phyloP scores from a whole-genome alignment of 2,329 filamentous ascomycete genomes.

The Fusarium goolgardi region DNA sequence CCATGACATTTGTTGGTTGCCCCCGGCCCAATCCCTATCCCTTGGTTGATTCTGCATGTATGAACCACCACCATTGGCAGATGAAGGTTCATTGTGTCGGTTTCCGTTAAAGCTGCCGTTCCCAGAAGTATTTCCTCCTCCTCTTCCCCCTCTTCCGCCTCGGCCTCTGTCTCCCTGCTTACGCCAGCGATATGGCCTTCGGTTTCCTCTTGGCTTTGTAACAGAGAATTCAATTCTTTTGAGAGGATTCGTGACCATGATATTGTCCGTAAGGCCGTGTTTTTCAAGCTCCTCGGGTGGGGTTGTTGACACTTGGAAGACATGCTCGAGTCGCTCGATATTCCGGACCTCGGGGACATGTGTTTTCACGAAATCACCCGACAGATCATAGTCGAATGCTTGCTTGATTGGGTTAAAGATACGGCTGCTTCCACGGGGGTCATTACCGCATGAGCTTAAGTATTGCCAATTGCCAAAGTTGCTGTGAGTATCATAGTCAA shows the following conservation, averaged over 20 bases:
- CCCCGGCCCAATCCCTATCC: neutral
- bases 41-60: neutral
- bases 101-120: slow-evolving; percentile 11
- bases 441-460: no score
- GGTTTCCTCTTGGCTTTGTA: slow-evolving; percentile 58
- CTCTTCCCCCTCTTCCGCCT: slow-evolving; percentile 32
- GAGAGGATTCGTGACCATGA: slow-evolving; percentile 75
- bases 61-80: neutral
- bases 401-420: no score
- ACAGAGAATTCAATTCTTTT: slow-evolving; percentile 73
- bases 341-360: no score
- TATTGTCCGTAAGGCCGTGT: slow-evolving; percentile 65
- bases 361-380: no score
- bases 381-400: no score
- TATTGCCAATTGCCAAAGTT: no score
- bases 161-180: slow-evolving; percentile 29
- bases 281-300: no score
- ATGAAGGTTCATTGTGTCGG: neutral
- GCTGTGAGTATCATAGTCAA: no score
- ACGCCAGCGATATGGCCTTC: neutral
- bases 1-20: neutral
- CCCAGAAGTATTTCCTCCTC: neutral
- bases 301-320: no score
- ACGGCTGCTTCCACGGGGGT: no score
- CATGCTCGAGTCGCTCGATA: no score